These are phyloP conservation scores for Paecilomyces formosus DNA, from an alignment of 2,329 filamentous ascomycete genomes.

Conservation along the genomic window DNA sequence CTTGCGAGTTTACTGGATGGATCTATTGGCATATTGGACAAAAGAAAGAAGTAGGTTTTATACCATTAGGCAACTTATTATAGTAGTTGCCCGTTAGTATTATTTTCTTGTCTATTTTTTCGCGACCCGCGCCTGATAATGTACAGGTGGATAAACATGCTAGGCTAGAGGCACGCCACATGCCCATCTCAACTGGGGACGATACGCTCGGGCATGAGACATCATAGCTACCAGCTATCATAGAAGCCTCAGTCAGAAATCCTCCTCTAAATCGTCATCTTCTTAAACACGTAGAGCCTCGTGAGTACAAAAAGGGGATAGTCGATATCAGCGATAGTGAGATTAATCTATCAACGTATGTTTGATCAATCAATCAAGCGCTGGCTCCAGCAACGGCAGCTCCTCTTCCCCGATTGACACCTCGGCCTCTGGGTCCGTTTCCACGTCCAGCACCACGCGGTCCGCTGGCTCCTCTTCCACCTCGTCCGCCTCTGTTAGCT, in stretches of 20 bases:
- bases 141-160: not conserved
- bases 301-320: not conserved
- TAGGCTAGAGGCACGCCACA: not conserved
- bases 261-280: not conserved
- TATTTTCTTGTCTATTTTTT: not conserved
- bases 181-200: not conserved
- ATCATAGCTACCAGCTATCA: not conserved
- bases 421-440: slow-evolving; percentile 21
- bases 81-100: not conserved
- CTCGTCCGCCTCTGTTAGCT: slow-evolving; percentile 24
- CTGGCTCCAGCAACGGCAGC: slow-evolving; percentile 5
- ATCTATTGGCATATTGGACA: not conserved
- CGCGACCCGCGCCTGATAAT: not conserved
- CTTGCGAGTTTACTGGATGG: too few species aligned
- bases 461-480: slow-evolving; percentile 27
- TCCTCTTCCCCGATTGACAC: slow-evolving; percentile 19
- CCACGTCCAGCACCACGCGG: slow-evolving; percentile 19
- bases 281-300: not conserved
- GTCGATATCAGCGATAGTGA: not conserved
- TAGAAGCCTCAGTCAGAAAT: not conserved
- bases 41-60: not conserved
- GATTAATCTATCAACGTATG: not conserved
- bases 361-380: not conserved
- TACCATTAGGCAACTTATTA: not conserved
- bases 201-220: not conserved